A percentile compares a stretch with the other conserved stretches of the same genome.
Conservation (phyloP, 768 basidiomycete species). For the Guyanaporus albipodus region DNA sequence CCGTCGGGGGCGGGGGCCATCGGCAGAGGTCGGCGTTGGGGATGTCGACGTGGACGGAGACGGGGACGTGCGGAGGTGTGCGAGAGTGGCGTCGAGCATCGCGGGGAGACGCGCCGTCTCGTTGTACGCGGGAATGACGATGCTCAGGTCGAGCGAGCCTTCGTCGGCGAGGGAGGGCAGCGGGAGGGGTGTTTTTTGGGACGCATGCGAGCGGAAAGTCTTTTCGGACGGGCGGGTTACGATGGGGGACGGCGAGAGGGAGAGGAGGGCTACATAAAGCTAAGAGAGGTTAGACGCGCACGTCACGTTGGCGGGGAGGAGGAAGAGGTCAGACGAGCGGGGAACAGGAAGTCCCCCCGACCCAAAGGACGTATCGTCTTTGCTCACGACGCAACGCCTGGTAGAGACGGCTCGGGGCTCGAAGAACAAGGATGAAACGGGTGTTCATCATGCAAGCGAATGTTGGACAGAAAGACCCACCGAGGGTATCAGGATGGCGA, state of each 20-base stretch:
- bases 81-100: slow-evolving; percentile 78
- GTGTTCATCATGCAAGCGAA: slow-evolving; percentile 48
- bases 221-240: slow-evolving; percentile 62
- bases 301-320: not conserved
- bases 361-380: slow-evolving; percentile 60
- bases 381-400: slow-evolving; percentile 50
- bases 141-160: slow-evolving; percentile 63
- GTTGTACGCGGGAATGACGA: slow-evolving; percentile 92
- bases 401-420: slow-evolving; percentile 58
- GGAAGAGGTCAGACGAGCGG: slow-evolving; percentile 35
- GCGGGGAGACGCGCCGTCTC: slow-evolving; percentile 76
- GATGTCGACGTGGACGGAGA: slow-evolving; percentile 4
- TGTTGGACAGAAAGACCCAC: slow-evolving; percentile 21
- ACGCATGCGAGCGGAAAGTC: slow-evolving; percentile 57
- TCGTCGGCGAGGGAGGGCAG: slow-evolving; percentile 54
- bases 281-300: slow-evolving; percentile 31
- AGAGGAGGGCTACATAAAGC: slow-evolving; percentile 66
- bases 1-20: slow-evolving; percentile 32
- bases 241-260: slow-evolving; percentile 72
- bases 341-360: slow-evolving; percentile 34
- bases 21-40: not conserved
- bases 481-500: slow-evolving; percentile 22
- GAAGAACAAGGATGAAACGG: slow-evolving; percentile 92
- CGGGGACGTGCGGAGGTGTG: slow-evolving; percentile 46
- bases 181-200: slow-evolving; percentile 50